Evolutionary conservation across 805 yeast species (phyloP).

Genomic region (Osmozyma mogii): DNA sequence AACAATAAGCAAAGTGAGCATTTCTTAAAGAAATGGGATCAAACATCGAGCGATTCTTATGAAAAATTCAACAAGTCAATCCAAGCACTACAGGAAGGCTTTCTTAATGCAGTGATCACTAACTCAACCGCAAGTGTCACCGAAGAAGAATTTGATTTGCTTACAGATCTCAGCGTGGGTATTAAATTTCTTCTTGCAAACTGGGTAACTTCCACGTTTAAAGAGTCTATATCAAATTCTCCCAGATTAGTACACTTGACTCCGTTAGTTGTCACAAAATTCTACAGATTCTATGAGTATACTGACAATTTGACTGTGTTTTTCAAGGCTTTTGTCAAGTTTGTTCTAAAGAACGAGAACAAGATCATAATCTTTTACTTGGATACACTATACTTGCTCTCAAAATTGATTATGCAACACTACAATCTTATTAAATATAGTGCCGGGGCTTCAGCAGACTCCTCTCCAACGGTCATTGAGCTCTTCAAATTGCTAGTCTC

Average conservation of each 20-base stretch:
- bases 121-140: constrained; percentile 12
- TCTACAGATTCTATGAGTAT: constrained; percentile 25
- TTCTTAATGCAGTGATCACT: constrained; percentile 24
- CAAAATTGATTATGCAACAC: constrained; percentile 17
- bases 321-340: constrained; percentile 27
- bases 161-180: constrained; percentile 29
- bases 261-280: constrained; percentile 20
- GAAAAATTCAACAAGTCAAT: constrained; percentile 33
- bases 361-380: constrained; percentile 32
- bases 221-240: constrained; percentile 24
- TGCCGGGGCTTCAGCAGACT: not conserved
- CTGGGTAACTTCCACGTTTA: constrained; percentile 40
- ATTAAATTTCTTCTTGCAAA: constrained; percentile 38
- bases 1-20: constrained; percentile 48
- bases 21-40: constrained; percentile 43
- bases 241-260: constrained; percentile 30
- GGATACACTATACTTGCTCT: constrained; percentile 33
- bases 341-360: constrained; percentile 31
- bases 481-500: constrained; percentile 25
- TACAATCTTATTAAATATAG: constrained; percentile 1
- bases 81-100: constrained; percentile 21
- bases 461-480: too few relatives aligned
- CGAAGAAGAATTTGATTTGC: constrained; percentile 5
- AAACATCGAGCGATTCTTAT: constrained; percentile 21
- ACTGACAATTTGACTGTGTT: constrained; percentile 37